phyloP scores from a whole-genome alignment of 2,329 filamentous ascomycete species.

The Aspergillus tanneri region DNA sequence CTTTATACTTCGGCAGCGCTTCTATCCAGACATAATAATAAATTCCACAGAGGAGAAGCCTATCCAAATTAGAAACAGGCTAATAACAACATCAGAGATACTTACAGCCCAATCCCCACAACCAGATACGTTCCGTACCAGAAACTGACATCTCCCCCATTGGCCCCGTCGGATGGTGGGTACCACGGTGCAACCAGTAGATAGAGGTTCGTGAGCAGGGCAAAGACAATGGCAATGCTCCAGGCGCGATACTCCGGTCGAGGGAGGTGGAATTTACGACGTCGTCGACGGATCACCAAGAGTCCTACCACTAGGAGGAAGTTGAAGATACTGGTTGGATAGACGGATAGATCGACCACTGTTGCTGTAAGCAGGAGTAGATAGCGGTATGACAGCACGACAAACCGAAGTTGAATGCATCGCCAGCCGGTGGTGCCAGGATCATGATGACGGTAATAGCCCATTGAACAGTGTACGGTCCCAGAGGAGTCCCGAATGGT shows the following conservation, averaged over 20 bases:
- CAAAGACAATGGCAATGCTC: slow-evolving; percentile 59
- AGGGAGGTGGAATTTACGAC: slow-evolving; percentile 52
- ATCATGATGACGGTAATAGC: slow-evolving; percentile 60
- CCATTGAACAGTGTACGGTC: slow-evolving; percentile 61
- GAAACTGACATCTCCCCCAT: slow-evolving; percentile 67
- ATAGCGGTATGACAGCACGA: not conserved
- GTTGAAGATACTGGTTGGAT: slow-evolving; percentile 60
- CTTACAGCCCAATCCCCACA: slow-evolving; percentile 63
- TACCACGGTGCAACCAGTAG: slow-evolving; percentile 71
- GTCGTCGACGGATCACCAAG: slow-evolving; percentile 56
- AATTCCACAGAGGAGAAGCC: slow-evolving; percentile 53
- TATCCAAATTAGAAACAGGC: slow-evolving; percentile 29
- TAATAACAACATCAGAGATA: too few relatives aligned
- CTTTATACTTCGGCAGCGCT: slow-evolving; percentile 51
- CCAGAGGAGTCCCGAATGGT: slow-evolving; percentile 63
- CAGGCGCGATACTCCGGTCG: slow-evolving; percentile 58
- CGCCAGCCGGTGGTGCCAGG: slow-evolving; percentile 59
- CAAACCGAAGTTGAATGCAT: slow-evolving; percentile 63
- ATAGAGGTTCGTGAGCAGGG: slow-evolving; percentile 59
- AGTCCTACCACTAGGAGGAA: slow-evolving; percentile 59
- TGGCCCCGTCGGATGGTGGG: slow-evolving; percentile 59
- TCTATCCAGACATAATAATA: slow-evolving; percentile 63
- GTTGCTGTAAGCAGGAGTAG: not conserved
- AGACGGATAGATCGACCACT: slow-evolving; percentile 61
- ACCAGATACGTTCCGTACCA: slow-evolving; percentile 71